Evolutionary conservation across 2,329 filamentous ascomycete species (phyloP).

Genomic region (Macrophomina pseudophaseolina): DNA sequence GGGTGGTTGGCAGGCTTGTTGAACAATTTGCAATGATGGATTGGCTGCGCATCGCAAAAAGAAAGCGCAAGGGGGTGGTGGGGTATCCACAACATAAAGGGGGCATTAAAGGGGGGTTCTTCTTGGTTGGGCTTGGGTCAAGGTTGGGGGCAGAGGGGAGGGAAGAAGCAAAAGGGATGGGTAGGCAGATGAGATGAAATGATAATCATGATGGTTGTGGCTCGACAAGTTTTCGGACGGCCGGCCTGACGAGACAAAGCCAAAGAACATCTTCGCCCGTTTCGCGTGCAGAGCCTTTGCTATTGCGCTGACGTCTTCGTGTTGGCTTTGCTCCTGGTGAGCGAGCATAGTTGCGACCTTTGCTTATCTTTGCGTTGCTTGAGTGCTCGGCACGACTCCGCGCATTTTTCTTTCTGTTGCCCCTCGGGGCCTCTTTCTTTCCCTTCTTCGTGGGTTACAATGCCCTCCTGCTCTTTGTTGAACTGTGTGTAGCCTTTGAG

Average conservation of each 20-base stretch:
- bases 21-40: conserved; percentile 12
- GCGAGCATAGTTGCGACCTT: no score
- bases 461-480: neutral
- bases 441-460: no score
- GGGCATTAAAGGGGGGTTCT: neutral
- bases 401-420: neutral
- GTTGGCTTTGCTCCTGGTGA: no score
- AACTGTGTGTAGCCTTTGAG: neutral
- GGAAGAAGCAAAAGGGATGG: neutral
- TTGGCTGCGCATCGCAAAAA: conserved; percentile 9
- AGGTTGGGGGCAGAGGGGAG: neutral
- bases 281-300: neutral
- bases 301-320: neutral
- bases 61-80: conserved; percentile 4
- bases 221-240: neutral
- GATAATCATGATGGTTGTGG: conserved; percentile 22
- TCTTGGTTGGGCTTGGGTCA: neutral
- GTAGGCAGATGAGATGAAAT: conserved; percentile 22
- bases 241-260: conserved; percentile 19
- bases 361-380: neutral
- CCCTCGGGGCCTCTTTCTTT: neutral
- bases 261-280: neutral
- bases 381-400: neutral
- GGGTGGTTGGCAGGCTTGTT: neutral
- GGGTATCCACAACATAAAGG: neutral